Base-by-base conservation (phyloP, 352 stramenopile genomes). In the Phytopythium litorale region DNA sequence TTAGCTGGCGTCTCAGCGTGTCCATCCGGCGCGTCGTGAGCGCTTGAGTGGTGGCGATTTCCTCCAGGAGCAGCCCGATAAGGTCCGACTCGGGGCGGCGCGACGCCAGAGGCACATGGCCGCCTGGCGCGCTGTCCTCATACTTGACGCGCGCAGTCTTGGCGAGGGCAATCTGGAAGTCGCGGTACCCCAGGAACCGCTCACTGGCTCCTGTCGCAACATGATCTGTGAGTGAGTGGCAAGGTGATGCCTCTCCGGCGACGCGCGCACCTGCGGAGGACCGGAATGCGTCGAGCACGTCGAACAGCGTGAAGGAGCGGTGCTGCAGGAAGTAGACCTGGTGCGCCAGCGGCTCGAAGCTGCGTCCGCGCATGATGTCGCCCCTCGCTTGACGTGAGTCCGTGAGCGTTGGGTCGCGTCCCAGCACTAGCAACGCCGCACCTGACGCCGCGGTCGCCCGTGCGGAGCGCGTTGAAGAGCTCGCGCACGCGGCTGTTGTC, bases 251-350 rank as follows among this genome's bases (percentile, higher is more conserved):
- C 25, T 9, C 5, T 7, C 23, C 8, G 7, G 33, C 25, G 5
- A 28, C 6, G 7, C 40, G 5, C 49, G 35, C 56, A 80, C 78
- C 73, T 30, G 73, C 80, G 30, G 82, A 88, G 15, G 77, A 81
- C 8, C 71, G 70, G 30, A 88, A 90, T 11, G 80, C 78, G 40
- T 87, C 73, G 49, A 84, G 87, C 11, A 73, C 72, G 43, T 92
- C 83, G 16, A 90, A 84, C 12, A 92, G 57, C 25, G 70, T 90
- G 42, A 92, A 92, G 23, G 63, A 54, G 11, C 65, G 60, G 45
- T 87, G 75, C 67, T 92, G 83, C 38, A 86, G 59, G 53, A 88
- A 92, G 66, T 92, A 92, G 16, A 90, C 40, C 32, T 70, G 49
- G 42, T 65, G 58, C 16, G 73, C 63, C 61, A 89, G 52, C 9